Conservation (phyloP, 495 filamentous ascomycete genomes). For the Neurospora sp. region DNA sequence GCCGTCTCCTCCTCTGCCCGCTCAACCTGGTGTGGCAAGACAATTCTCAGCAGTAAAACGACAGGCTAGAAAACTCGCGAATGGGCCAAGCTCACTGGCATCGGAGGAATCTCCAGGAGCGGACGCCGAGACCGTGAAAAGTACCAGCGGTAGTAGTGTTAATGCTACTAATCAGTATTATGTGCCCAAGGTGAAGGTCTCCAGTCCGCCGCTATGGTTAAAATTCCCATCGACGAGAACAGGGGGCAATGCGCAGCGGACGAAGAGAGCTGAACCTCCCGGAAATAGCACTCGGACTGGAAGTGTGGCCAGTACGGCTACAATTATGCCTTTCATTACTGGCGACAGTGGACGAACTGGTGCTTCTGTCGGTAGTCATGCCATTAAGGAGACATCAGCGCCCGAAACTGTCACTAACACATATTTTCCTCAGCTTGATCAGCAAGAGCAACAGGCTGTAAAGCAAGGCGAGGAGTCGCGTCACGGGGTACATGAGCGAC, state of each 20-base stretch:
- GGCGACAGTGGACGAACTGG: neutral
- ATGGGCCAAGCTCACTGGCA: neutral
- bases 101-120: constrained; percentile 3
- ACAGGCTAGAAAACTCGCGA: constrained; percentile 5
- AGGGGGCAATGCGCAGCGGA: constrained; percentile 7
- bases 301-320: neutral
- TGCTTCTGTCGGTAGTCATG: neutral
- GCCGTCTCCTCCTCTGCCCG: neutral
- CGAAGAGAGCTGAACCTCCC: neutral
- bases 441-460: neutral
- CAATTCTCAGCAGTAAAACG: constrained; percentile 3
- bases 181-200: constrained; percentile 16
- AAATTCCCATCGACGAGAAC: constrained; percentile 19
- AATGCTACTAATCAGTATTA: neutral
- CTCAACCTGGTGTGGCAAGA: neutral
- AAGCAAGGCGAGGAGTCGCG: neutral
- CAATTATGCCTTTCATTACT: neutral
- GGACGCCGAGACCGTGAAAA: constrained; percentile 1
- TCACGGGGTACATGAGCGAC: neutral
- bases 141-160: neutral
- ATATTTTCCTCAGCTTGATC: neutral
- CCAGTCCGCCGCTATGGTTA: constrained; percentile 29
- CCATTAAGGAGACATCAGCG: neutral
- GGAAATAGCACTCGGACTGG: neutral
- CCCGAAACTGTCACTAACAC: neutral